Base-by-base conservation (phyloP, 495 filamentous ascomycete species). In the Pyrenopolyporus hunteri region DNA sequence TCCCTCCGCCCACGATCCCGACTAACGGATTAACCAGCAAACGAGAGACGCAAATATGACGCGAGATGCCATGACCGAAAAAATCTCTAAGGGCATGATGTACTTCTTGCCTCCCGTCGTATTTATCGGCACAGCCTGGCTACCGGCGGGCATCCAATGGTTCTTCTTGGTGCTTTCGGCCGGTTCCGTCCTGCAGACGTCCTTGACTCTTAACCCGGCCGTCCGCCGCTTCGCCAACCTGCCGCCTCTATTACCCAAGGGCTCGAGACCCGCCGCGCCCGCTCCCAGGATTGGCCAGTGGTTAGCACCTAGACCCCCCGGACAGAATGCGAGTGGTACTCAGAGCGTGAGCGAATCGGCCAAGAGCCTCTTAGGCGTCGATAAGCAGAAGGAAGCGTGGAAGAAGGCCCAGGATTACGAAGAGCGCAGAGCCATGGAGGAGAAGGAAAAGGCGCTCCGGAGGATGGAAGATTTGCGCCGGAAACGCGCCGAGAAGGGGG, bases 71-170 rank as follows among this genome's bases (percentile, higher is more conserved):
- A 57, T 77, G 13, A 42, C 75, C 10, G 63, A 78, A 2, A 69
- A 59, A n/a, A 72, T 81, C 17, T 79, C 74, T 57, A 81, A 83
- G 51, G 45, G 75, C 0, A 73, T 96, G 64, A 52, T 76, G 8
- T 78, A 83, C 29, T 78, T 77, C 14, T 51, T 97, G 4, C 87
- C 91, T 7, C 69, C 78, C 0, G 6, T 93, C 1, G 82, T 84
- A 17, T 76, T 89, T 22, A 7, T 79, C 6, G 82, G 92, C 64
- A 87, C 89, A 39, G 65, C 77, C 3, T 85, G 74, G 66, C 78
- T 88, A 68, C 89, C 93, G 0, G 85, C 84, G 9, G 83, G 78
- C 5, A 63, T 96, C 4, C 89, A 92, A 66, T 73, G 91, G 36
- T 90, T 87, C 72, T 92, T 98, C 75, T 66, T 82, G 36, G 49